These are phyloP conservation scores for Gleditsia sinensis DNA, from an alignment of 306 rosid genomes.

Conservation along the genomic window DNA sequence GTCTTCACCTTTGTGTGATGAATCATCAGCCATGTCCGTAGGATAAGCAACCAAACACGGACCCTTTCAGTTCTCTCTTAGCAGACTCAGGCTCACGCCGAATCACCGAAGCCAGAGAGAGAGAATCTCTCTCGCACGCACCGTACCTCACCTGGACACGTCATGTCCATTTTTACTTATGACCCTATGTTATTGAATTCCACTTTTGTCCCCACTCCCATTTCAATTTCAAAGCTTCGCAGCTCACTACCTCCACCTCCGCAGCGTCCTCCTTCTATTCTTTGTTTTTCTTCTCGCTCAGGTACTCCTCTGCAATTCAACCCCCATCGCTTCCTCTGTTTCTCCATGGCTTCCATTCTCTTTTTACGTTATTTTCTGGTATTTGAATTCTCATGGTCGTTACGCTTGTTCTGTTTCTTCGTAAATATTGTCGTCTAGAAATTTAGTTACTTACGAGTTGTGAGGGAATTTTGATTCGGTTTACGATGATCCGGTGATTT, in stretches of 20 bases:
- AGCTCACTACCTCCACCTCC: background rate
- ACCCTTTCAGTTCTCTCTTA: background rate
- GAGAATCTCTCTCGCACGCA: background rate
- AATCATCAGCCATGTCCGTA: background rate
- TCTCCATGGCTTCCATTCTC: background rate
- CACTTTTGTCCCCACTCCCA: constrained; percentile 35
- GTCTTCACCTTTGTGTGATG: background rate
- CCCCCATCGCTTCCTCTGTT: background rate
- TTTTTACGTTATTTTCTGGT: background rate
- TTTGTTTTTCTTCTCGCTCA: constrained; percentile 43
- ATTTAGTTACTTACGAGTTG: background rate
- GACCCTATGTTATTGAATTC: constrained; percentile 21
- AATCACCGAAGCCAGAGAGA: background rate
- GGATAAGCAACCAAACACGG: constrained; percentile 17
- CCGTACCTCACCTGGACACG: background rate
- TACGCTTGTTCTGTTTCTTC: background rate
- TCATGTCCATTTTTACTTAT: constrained; percentile 29
- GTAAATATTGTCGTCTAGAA: background rate
- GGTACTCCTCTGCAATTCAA: constrained; percentile 24
- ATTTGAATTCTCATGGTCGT: background rate
- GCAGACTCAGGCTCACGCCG: background rate
- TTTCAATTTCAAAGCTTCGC: constrained; percentile 34
- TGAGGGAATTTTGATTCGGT: background rate
- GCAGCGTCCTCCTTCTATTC: constrained; percentile 23
- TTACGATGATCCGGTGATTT: constrained; percentile 5